A percentile compares a stretch with the other conserved stretches of the same genome.
These are phyloP conservation scores for Wickerhamiella kurtzmanii DNA, from an alignment of 805 yeast species.

Conservation along the genomic window DNA sequence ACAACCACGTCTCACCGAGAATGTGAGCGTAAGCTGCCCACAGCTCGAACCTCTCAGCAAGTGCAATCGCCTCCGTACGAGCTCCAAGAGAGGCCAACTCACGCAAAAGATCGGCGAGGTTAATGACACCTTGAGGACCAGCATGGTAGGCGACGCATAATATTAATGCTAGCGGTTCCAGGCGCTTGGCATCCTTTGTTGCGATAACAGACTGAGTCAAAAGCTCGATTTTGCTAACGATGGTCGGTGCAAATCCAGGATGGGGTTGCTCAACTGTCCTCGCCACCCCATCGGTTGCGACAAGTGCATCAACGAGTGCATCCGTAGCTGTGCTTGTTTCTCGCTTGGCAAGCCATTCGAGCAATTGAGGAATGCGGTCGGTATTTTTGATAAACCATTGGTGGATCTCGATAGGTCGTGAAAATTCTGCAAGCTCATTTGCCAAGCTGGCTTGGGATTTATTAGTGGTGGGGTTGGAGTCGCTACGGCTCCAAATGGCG, in stretches of 20 bases:
- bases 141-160: slow-evolving; percentile 28
- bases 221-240: slow-evolving; percentile 7
- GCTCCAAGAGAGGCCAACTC: slow-evolving; percentile 27
- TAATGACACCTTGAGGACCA: slow-evolving; percentile 7
- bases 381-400: not conserved
- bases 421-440: not conserved
- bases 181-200: slow-evolving; percentile 14
- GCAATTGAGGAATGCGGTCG: not conserved
- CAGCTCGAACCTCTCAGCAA: slow-evolving; percentile 57
- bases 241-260: not conserved
- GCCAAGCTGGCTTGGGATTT: slow-evolving; percentile 4
- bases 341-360: not conserved
- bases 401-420: not conserved
- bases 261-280: not conserved
- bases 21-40: slow-evolving; percentile 48
- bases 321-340: slow-evolving; percentile 7
- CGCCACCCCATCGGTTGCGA: slow-evolving; percentile 1
- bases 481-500: not conserved
- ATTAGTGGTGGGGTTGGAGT: no score
- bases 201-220: slow-evolving; percentile 14
- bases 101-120: slow-evolving; percentile 30
- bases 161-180: slow-evolving; percentile 30
- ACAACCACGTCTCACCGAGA: slow-evolving; percentile 32
- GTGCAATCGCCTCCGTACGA: slow-evolving; percentile 35
- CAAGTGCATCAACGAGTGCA: slow-evolving; percentile 10